Evolutionary conservation across 2,329 filamentous ascomycete genomes (phyloP).

Genomic region (Xylariaceae sp.): DNA sequence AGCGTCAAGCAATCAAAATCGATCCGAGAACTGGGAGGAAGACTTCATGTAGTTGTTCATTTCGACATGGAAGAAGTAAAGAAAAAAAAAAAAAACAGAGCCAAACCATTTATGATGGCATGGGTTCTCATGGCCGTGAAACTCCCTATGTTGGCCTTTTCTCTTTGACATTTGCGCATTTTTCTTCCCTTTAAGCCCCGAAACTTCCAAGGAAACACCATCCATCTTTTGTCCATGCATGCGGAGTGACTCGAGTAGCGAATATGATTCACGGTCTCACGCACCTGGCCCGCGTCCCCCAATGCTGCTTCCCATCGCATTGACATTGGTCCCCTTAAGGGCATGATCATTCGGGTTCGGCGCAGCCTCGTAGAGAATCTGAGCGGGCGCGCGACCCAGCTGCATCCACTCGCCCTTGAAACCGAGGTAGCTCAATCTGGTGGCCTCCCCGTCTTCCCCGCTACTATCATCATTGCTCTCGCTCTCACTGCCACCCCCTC

Average conservation of each 20-base stretch:
- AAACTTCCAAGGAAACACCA: too few relatives aligned
- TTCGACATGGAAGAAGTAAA: not conserved
- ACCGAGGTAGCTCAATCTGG: slow-evolving; percentile 79
- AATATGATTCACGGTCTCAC: not conserved
- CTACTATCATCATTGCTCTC: not conserved
- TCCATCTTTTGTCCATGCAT: too few relatives aligned
- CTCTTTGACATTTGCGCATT: too few relatives aligned
- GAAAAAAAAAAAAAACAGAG: not conserved
- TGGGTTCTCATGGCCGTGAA: too few relatives aligned
- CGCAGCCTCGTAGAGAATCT: slow-evolving; percentile 91
- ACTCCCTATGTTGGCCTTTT: too few relatives aligned
- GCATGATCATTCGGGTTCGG: slow-evolving; percentile 89
- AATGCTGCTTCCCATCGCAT: slow-evolving; percentile 61
- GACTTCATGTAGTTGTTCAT: slow-evolving; percentile 79
- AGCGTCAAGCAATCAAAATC: slow-evolving; percentile 82
- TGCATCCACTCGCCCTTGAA: slow-evolving; percentile 96
- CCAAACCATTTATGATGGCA: too few relatives aligned
- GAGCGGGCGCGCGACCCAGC: slow-evolving; percentile 79
- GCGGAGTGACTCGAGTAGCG: too few relatives aligned
- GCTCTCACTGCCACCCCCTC: not conserved
- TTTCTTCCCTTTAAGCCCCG: too few relatives aligned
- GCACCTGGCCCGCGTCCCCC: slow-evolving; percentile 50
- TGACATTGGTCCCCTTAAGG: slow-evolving; percentile 62
- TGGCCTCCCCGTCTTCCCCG: slow-evolving; percentile 76
- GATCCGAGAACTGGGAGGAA: slow-evolving; percentile 77